Conservation (phyloP, 257 asterid genomes). For the Solanum raphanifolium region DNA sequence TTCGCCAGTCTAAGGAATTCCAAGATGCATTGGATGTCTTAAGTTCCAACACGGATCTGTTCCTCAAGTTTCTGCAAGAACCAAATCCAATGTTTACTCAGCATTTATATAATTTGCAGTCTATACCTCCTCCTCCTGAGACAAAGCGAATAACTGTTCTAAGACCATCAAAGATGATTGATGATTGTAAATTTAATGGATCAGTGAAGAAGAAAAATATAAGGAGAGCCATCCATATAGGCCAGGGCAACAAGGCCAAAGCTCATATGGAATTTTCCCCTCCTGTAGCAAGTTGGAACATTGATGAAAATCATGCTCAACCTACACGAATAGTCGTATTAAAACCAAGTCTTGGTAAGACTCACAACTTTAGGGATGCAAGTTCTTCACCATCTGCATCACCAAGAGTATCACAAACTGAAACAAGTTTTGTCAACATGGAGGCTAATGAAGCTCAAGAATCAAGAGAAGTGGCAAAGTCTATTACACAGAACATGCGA, state of each 20-base stretch:
- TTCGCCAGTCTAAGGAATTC: slow-evolving; percentile 74
- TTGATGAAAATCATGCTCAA: slow-evolving; percentile 43
- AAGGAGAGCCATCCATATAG: slow-evolving; percentile 20
- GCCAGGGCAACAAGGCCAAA: slow-evolving; percentile 25
- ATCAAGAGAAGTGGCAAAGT: slow-evolving; percentile 73
- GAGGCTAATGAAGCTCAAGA: slow-evolving; percentile 59
- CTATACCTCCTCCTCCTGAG: slow-evolving; percentile 59
- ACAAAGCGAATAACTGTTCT: slow-evolving; percentile 87
- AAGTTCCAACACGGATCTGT: slow-evolving; percentile 77
- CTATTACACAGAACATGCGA: slow-evolving; percentile 63
- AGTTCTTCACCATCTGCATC: slow-evolving; percentile 45
- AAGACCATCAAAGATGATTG: slow-evolving; percentile 68
- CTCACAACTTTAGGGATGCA: slow-evolving; percentile 32
- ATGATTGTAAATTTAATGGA: slow-evolving; percentile 27
- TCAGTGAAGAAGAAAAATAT: slow-evolving; percentile 28
- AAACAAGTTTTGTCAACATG: slow-evolving; percentile 31
- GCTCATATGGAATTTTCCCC: slow-evolving; percentile 26
- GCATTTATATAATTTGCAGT: slow-evolving; percentile 39
- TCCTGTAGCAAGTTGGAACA: slow-evolving; percentile 33
- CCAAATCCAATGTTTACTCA: slow-evolving; percentile 66
- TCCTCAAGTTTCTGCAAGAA: slow-evolving; percentile 85
- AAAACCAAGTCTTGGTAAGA: slow-evolving; percentile 67
- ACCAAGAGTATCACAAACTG: slow-evolving; percentile 28
- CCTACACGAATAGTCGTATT: slow-evolving; percentile 95
- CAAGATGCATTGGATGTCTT: slow-evolving; percentile 84